Base-by-base conservation (phyloP, 2,329 filamentous ascomycete species). In the Macrophomina tecta region DNA sequence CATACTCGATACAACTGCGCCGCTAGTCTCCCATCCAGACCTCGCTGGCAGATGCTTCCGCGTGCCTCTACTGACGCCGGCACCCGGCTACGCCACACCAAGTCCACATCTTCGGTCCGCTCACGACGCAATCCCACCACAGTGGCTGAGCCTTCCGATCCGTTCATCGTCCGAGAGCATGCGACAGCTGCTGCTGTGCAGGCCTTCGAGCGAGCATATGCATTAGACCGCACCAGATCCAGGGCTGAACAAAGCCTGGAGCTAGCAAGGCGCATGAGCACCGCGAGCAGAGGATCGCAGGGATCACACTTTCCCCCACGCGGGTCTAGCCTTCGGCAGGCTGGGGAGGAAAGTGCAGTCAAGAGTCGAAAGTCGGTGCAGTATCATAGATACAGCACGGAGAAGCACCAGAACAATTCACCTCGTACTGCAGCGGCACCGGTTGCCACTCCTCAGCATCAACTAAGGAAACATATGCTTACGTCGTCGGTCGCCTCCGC, bases 231-330 rank as follows among this genome's bases (percentile, higher is more conserved):
- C 23, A 63, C 66, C 12, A 70, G 71, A 30, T 64, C n/a, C 65
- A 68, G 12, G 71, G n/a, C 51, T 14, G 65, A 62, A 14, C 55
- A 16, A 46, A 69, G 48, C 64, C 68, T 34, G 71, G 68, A 65
- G 69, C 69, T 46, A 7, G 63, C 69, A 45, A 69, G 76, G 36
- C 71, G 72, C 11, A 78, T 74, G 66, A 79, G 76, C 67, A 78
- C 71, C 51, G 70, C 75, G 16, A 78, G 76, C 67, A 73, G 75
- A 58, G 76, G 74, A 49, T 74, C 75, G 3, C 74, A 78, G 65
- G 77, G 77, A 56, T 77, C 75, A 52, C 77, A 78, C 64, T 79
- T 79, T 51, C 76, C 76, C n/a, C 69, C 73, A 9, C 72, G 75
- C 49, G 73, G 72, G 8, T 72, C 75, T 2, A 76, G 74, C 64